phyloP scores from a whole-genome alignment of 768 basidiomycete species.

The Phallus indusiatus region DNA sequence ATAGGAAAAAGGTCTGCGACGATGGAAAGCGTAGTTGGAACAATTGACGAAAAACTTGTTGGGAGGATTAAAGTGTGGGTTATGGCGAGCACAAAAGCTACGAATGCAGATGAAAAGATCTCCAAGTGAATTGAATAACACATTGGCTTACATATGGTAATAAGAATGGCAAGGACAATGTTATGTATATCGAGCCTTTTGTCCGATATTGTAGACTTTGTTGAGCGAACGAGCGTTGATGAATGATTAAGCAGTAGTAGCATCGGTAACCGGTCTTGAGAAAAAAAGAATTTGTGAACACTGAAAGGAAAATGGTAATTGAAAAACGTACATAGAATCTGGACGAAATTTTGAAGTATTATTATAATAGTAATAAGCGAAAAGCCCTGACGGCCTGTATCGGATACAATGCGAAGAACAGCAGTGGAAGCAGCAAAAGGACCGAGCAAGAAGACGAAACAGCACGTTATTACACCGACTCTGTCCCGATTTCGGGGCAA shows the following conservation, averaged over 20 bases:
- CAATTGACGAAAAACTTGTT: not conserved
- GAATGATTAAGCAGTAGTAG: not conserved
- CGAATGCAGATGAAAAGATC: not conserved
- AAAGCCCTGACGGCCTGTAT: not conserved
- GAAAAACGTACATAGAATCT: constrained; percentile 3
- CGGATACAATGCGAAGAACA: not conserved
- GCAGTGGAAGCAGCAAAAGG: constrained; percentile 1
- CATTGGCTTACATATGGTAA: not conserved
- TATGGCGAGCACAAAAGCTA: constrained; percentile 3
- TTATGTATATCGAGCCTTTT: not conserved
- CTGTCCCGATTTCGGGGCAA: not conserved
- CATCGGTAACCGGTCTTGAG: not conserved
- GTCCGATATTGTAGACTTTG: not conserved
- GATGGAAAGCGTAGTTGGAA: not conserved
- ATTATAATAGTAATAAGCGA: not conserved
- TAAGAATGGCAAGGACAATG: not conserved
- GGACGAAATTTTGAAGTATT: not conserved
- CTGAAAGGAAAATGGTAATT: not conserved
- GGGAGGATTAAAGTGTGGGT: not conserved
- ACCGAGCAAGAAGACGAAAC: constrained; percentile 3
- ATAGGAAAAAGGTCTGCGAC: constrained; percentile 2
- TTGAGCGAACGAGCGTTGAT: not conserved
- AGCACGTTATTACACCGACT: not conserved
- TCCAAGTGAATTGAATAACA: not conserved
- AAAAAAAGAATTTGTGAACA: not conserved